Evolutionary conservation across 768 basidiomycete species (phyloP).

Genomic region (Pseudohyphozyma bogoriensis): DNA sequence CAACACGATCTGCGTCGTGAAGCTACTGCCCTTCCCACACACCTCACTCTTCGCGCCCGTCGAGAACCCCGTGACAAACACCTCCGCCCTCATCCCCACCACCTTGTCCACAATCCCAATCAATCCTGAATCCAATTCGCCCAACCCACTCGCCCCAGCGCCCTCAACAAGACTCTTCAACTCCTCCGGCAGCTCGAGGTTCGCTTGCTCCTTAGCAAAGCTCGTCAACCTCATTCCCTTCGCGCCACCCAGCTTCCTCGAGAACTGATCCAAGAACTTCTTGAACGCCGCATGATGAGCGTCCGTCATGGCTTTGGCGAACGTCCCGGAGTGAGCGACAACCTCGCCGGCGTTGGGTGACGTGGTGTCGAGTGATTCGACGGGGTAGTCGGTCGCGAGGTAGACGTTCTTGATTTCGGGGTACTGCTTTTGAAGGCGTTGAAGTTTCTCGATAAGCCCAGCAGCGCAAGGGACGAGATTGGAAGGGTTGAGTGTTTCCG

Average conservation of each 20-base stretch:
- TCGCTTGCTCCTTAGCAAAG: slow-evolving; percentile 39
- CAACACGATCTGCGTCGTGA: slow-evolving; percentile 49
- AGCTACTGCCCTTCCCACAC: slow-evolving; percentile 42
- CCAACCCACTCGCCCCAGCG: slow-evolving; percentile 5
- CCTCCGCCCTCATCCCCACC: slow-evolving; percentile 44
- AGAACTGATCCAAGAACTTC: slow-evolving; percentile 45
- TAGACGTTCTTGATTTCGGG: slow-evolving; percentile 43
- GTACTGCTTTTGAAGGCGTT: slow-evolving; percentile 29
- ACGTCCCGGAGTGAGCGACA: slow-evolving; percentile 44
- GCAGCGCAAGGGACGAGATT: slow-evolving; percentile 47
- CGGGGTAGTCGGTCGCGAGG: slow-evolving; percentile 52
- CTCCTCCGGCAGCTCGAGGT: slow-evolving; percentile 22
- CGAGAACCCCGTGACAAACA: slow-evolving; percentile 46
- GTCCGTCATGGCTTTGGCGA: slow-evolving; percentile 40
- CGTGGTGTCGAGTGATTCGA: slow-evolving; percentile 29
- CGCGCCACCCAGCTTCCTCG: slow-evolving; percentile 22
- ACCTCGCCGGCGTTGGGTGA: slow-evolving; percentile 28
- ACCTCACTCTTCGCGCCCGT: neutral
- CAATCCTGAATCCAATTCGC: slow-evolving; percentile 44
- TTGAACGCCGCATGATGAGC: slow-evolving; percentile 46
- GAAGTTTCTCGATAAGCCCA: slow-evolving; percentile 45
- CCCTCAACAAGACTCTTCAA: neutral
- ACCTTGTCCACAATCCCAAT: slow-evolving; percentile 52
- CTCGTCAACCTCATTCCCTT: slow-evolving; percentile 44
- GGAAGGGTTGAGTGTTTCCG: slow-evolving; percentile 46